A percentile compares a stretch with the other conserved stretches of the same genome.
These are phyloP conservation scores for Juglanconis oblonga DNA, from an alignment of 2,329 filamentous ascomycete genomes.

Conservation along the genomic window DNA sequence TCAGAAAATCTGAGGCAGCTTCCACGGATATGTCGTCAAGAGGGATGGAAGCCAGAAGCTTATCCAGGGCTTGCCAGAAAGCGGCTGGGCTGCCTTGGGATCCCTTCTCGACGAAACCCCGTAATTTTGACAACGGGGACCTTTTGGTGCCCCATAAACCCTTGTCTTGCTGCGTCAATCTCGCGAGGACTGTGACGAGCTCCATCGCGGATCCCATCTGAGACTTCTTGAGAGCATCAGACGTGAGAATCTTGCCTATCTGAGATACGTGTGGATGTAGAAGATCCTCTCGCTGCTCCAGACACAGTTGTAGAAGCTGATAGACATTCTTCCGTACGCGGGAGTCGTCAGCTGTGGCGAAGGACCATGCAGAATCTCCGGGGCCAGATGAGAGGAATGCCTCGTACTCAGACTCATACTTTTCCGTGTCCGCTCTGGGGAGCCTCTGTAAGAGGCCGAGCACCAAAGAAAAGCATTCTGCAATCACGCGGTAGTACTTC, in stretches of 20 bases:
- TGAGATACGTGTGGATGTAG: conserved; percentile 48
- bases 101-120: conserved; percentile 74
- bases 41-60: conserved; percentile 61
- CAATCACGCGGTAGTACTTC: conserved; percentile 77
- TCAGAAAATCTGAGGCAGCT: conserved; percentile 59
- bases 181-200: conserved; percentile 63
- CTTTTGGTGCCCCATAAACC: conserved; percentile 73
- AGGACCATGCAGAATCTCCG: conserved; percentile 61
- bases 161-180: conserved; percentile 63
- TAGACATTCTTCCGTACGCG: conserved; percentile 49
- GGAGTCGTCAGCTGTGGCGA: conserved; percentile 61
- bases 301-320: conserved; percentile 47
- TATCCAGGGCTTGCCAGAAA: conserved; percentile 70
- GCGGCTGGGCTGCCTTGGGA: conserved; percentile 71
- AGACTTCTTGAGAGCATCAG: conserved; percentile 67
- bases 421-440: conserved; percentile 51
- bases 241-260: conserved; percentile 61
- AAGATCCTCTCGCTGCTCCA: conserved; percentile 44
- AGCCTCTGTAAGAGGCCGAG: conserved; percentile 50
- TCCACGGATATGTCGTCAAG: conserved; percentile 40
- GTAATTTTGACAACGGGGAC: conserved; percentile 54
- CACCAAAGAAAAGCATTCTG: conserved; percentile 53
- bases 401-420: conserved; percentile 61
- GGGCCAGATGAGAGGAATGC: conserved; percentile 56
- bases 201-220: conserved; percentile 74